Percentiles rank a stretch among this genome's conserved stretches.
Conservation (phyloP, 495 filamentous ascomycete genomes). For the Podospora pseudopauciseta region DNA sequence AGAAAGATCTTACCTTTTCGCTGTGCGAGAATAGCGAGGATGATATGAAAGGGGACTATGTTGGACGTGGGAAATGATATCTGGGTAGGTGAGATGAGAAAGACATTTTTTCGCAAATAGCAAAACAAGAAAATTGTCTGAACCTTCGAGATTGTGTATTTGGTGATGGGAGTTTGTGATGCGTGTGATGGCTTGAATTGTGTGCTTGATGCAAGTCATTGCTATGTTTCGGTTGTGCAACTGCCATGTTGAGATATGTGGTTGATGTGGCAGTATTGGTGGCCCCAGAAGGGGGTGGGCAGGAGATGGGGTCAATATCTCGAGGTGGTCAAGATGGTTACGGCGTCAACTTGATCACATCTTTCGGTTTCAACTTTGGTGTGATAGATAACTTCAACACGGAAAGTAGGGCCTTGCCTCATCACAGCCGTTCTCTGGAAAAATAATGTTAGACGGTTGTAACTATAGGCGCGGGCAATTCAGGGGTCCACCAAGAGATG, state of each 20-base stretch:
- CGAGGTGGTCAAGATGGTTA: not conserved
- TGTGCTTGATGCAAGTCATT: not conserved
- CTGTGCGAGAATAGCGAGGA: not conserved
- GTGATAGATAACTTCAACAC: not conserved
- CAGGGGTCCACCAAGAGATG: slow-evolving; percentile 9
- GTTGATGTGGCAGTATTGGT: not conserved
- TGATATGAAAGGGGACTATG: not conserved
- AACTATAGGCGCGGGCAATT: not conserved
- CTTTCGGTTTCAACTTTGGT: not conserved
- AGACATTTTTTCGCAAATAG: slow-evolving; percentile 2
- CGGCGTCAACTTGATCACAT: slow-evolving; percentile 12
- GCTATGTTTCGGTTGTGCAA: not conserved
- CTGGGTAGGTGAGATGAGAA: not conserved
- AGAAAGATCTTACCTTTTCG: not conserved
- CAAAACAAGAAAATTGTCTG: not conserved
- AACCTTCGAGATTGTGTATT: not conserved
- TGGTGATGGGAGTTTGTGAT: not conserved
- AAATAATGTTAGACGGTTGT: not conserved
- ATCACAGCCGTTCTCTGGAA: not conserved
- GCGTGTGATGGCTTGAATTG: not conserved
- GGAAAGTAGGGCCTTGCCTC: not conserved
- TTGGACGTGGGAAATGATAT: no score
- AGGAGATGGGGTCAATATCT: slow-evolving; percentile 6
- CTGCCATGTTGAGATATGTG: not conserved
- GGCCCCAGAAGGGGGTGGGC: not conserved